phyloP scores from a whole-genome alignment of 1,139 yeast genomes.

The Yamadazyma triangularis region DNA sequence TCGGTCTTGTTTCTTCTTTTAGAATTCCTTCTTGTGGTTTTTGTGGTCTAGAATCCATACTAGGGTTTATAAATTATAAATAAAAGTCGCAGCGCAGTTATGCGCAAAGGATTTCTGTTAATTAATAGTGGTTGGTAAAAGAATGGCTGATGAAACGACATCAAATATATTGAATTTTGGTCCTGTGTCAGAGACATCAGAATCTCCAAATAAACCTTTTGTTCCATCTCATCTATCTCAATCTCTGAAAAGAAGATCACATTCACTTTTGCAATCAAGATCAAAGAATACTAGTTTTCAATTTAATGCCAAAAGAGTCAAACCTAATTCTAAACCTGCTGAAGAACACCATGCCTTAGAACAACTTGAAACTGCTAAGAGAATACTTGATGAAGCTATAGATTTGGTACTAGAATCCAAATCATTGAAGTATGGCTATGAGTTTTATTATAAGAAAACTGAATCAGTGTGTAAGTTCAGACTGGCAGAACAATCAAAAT shows the following conservation, averaged over 20 bases:
- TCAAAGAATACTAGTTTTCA: conserved; percentile 3
- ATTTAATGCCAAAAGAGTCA: conserved; percentile 8
- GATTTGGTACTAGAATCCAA: conserved; percentile 17
- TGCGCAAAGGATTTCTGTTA: too few species aligned
- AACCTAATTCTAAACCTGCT: conserved; percentile 6
- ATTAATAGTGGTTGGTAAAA: too few species aligned
- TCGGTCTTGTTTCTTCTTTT: too few species aligned
- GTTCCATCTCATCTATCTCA: conserved; percentile 10
- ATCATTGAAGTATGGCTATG: conserved; percentile 19
- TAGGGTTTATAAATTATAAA: too few species aligned
- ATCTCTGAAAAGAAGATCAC: background rate
- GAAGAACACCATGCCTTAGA: conserved; percentile 7
- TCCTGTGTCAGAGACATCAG: conserved; percentile 1
- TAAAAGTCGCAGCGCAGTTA: too few species aligned
- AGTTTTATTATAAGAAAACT: conserved; percentile 23
- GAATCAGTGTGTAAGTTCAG: conserved; percentile 32
- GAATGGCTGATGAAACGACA: conserved; percentile 8
- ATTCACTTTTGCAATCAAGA: conserved; percentile 3
- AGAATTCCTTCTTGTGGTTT: too few species aligned
- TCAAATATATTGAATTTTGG: conserved; percentile 12
- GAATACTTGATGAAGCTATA: conserved; percentile 12
- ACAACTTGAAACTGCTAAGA: conserved; percentile 11
- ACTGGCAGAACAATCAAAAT: conserved; percentile 27
- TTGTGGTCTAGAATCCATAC: too few species aligned
- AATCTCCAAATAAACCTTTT: too few species aligned